Evolutionary conservation across 2,329 filamentous ascomycete species (phyloP).

Genomic region (Fusarium pininemorale): DNA sequence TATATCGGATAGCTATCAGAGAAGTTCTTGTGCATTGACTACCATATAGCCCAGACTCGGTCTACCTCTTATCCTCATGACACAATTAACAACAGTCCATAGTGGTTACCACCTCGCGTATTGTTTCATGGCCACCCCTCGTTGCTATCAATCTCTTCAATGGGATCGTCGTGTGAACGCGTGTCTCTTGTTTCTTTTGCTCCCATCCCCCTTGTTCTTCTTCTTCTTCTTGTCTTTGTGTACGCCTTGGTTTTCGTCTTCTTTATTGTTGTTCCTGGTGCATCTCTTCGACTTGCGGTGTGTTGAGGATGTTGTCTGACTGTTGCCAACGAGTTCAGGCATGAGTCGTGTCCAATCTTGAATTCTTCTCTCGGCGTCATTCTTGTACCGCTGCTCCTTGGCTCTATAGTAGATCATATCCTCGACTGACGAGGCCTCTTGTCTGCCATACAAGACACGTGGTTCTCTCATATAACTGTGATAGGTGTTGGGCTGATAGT

Average conservation of each 20-base stretch:
- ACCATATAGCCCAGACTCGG: not conserved
- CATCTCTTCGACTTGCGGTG: not conserved
- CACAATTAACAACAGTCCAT: not conserved
- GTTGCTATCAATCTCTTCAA: not conserved
- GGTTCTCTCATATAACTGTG: not conserved
- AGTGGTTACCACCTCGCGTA: not conserved
- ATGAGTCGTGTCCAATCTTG: conserved; percentile 28
- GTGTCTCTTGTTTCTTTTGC: not conserved
- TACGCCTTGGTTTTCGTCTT: not conserved
- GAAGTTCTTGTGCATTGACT: not conserved
- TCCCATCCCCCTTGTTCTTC: not conserved
- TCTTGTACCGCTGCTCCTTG: conserved; percentile 13
- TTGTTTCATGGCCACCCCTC: not conserved
- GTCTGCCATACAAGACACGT: not conserved
- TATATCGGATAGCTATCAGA: not conserved
- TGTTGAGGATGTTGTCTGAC: not conserved
- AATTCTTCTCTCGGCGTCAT: conserved; percentile 22
- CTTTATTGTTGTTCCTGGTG: not conserved
- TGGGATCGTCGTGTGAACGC: not conserved
- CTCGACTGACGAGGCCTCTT: conserved; percentile 1
- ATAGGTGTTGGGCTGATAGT: not conserved
- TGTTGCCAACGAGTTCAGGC: conserved; percentile 1
- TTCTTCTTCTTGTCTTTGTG: not conserved
- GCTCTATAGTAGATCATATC: conserved; percentile 10
- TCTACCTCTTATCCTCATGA: not conserved